Conservation (phyloP, 2,329 filamentous ascomycete species). For the Fusarium sp. region DNA sequence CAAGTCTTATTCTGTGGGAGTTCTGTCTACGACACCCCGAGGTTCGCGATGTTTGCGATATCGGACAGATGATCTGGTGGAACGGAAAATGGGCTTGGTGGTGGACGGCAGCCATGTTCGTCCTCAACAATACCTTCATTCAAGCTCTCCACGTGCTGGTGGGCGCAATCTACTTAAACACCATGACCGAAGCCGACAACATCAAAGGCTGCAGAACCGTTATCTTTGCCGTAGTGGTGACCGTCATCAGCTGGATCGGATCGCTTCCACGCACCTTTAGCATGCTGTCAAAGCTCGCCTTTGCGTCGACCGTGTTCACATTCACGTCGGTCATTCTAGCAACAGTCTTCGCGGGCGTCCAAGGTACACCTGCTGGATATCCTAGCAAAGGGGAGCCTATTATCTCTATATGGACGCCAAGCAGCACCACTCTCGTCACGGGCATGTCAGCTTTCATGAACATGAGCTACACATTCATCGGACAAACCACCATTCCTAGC, state of each 20-base stretch:
- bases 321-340: constrained; percentile 90
- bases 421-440: constrained; percentile 79
- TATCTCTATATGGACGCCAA: constrained; percentile 73
- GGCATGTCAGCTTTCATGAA: constrained; percentile 92
- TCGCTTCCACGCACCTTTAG: constrained; percentile 89
- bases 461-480: constrained; percentile 95
- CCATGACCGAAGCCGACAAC: constrained; percentile 76
- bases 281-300: constrained; percentile 81
- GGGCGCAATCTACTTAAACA: constrained; percentile 88
- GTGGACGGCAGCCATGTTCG: constrained; percentile 83
- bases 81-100: constrained; percentile 78
- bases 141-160: constrained; percentile 84
- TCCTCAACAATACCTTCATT: constrained; percentile 93
- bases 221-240: constrained; percentile 78
- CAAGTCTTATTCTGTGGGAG: constrained; percentile 72
- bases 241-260: constrained; percentile 78
- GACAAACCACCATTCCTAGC: constrained; percentile 90
- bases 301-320: constrained; percentile 84
- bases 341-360: constrained; percentile 81
- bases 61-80: constrained; percentile 93
- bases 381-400: constrained; percentile 69
- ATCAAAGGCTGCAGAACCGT: constrained; percentile 77
- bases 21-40: constrained; percentile 92
- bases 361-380: constrained; percentile 77
- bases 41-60: constrained; percentile 90